A percentile compares a stretch with the other conserved stretches of the same genome.
These are phyloP conservation scores for Xerocomellus chrysenteron DNA, from an alignment of 768 basidiomycete species.

Conservation along the genomic window DNA sequence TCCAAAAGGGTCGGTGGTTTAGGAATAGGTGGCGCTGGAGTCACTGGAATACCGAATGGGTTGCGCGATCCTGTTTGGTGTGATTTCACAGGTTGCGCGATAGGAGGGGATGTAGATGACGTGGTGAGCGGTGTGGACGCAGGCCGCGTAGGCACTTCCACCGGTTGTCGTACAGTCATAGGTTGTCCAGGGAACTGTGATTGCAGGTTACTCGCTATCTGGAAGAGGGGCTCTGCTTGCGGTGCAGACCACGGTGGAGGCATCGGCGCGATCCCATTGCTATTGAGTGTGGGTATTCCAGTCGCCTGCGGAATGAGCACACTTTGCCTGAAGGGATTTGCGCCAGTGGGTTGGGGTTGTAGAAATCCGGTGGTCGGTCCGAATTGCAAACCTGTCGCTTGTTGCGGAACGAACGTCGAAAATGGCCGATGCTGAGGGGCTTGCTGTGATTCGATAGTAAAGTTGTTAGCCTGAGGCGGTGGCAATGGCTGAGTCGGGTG, in stretches of 20 bases:
- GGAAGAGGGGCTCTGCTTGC: constrained; percentile 14
- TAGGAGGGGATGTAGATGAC: constrained; percentile 39
- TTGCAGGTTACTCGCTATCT: constrained; percentile 8
- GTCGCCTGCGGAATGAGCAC: constrained; percentile 66
- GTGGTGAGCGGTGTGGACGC: constrained; percentile 71
- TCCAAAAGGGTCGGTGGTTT: constrained; percentile 82
- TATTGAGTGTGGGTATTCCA: constrained; percentile 49
- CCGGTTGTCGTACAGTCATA: constrained; percentile 6
- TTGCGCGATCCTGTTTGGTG: constrained; percentile 95
- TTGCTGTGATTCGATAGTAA: constrained; percentile 37
- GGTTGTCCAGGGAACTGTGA: constrained; percentile 14
- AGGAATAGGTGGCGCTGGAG: constrained; percentile 62
- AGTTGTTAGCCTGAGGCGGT: constrained; percentile 13
- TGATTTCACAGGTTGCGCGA: constrained; percentile 67
- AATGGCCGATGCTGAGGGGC: constrained; percentile 51
- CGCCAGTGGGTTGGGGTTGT: constrained; percentile 55
- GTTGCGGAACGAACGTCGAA: constrained; percentile 55
- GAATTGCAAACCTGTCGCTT: constrained; percentile 44
- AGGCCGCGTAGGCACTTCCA: constrained; percentile 52
- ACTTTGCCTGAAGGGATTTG: constrained; percentile 85
- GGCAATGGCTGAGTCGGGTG: constrained; percentile 13
- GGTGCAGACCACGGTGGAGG: constrained; percentile 3
- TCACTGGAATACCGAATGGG: constrained; percentile 82
- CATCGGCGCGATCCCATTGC: constrained; percentile 18
- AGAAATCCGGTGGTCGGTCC: constrained; percentile 48